phyloP scores from a whole-genome alignment of 2,329 filamentous ascomycete genomes.

The Diaporthe citriasiana region DNA sequence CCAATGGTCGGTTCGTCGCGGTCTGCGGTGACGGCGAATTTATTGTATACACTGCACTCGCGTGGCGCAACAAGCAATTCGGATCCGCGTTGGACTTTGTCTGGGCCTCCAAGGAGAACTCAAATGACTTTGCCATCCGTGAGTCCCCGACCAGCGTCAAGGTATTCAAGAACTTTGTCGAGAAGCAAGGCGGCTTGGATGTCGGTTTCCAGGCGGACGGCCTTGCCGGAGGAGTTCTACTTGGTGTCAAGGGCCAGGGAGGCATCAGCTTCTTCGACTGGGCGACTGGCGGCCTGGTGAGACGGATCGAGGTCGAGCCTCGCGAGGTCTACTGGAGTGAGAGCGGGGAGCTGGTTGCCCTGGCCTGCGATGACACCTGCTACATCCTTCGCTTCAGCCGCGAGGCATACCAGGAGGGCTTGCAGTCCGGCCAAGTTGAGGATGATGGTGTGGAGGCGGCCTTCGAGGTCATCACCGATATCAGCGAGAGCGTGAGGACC shows the following conservation, averaged over 20 bases:
- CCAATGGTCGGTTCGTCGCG: conserved; percentile 87
- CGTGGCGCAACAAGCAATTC: conserved; percentile 98
- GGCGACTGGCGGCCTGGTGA: conserved; percentile 88
- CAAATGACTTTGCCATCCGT: conserved; percentile 97
- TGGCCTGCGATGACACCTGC: conserved; percentile 90
- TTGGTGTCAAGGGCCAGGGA: conserved; percentile 95
- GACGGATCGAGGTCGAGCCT: conserved; percentile 87
- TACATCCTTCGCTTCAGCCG: conserved; percentile 94
- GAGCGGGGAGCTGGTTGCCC: conserved; percentile 90
- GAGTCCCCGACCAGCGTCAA: conserved; percentile 96
- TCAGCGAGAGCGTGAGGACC: conserved; percentile 92
- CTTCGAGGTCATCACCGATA: conserved; percentile 96
- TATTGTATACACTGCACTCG: conserved; percentile 97
- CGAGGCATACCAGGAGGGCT: conserved; percentile 87
- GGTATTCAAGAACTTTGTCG: conserved; percentile 97
- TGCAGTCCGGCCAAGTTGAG: conserved; percentile 86
- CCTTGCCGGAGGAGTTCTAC: conserved; percentile 86
- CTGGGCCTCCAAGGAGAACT: conserved; percentile 97
- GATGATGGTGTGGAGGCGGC: conserved; percentile 94
- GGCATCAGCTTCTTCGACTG: conserved; percentile 98
- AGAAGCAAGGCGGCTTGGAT: conserved; percentile 89
- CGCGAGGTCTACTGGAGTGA: conserved; percentile 96
- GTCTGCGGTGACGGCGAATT: conserved; percentile 98
- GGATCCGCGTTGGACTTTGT: conserved; percentile 96
- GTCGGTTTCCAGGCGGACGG: conserved; percentile 97